A percentile compares a stretch with the other conserved stretches of the same genome.
These are phyloP conservation scores for Lichenothelia convexa DNA, from an alignment of 495 filamentous ascomycete genomes.

Conservation along the genomic window DNA sequence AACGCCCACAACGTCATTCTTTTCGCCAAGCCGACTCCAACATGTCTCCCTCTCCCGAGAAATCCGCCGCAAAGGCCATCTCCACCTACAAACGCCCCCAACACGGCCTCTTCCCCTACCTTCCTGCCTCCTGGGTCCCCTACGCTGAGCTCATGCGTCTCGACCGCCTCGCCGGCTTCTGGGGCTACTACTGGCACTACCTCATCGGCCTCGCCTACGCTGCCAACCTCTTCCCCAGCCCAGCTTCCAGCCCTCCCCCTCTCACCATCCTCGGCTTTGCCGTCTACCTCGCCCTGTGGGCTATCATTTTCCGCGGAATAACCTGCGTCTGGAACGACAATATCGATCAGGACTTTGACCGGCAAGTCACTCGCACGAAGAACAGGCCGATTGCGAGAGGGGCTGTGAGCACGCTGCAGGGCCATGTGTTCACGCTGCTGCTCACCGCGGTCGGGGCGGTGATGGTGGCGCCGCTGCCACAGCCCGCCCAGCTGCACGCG, in stretches of 20 bases:
- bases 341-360: slow-evolving; percentile 26
- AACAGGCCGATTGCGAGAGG: slow-evolving; percentile 29
- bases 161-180: slow-evolving; percentile 21
- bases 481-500: not conserved
- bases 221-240: slow-evolving; percentile 7
- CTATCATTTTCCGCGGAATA: slow-evolving; percentile 17
- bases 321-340: slow-evolving; percentile 30
- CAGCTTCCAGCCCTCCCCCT: too few species aligned
- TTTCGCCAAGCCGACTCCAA: too few species aligned
- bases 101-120: slow-evolving; percentile 9
- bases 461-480: not conserved
- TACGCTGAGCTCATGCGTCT: slow-evolving; percentile 28
- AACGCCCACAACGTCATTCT: too few species aligned
- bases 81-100: too few species aligned
- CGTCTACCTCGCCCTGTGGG: slow-evolving; percentile 3
- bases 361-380: slow-evolving; percentile 20
- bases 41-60: too few species aligned
- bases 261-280: too few species aligned
- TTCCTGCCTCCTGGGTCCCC: slow-evolving; percentile 19
- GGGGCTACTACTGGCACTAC: slow-evolving; percentile 19
- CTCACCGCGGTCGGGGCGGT: not conserved
- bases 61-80: too few species aligned
- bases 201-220: slow-evolving; percentile 18
- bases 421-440: slow-evolving; percentile 15
- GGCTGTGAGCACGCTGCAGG: slow-evolving; percentile 21